Evolutionary conservation across 768 basidiomycete species (phyloP).

Genomic region (Amanita inopinata): DNA sequence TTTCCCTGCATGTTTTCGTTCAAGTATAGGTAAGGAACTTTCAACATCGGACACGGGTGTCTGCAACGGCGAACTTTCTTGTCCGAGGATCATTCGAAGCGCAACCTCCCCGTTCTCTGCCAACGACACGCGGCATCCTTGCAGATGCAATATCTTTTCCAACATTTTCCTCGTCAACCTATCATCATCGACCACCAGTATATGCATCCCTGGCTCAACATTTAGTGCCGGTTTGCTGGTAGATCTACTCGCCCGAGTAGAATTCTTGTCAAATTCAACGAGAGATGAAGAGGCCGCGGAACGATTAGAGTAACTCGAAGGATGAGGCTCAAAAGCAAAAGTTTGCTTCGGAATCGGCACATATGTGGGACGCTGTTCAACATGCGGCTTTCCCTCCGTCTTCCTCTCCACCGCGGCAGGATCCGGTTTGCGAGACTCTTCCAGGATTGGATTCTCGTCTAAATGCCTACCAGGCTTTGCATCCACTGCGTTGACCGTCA

Average conservation of each 20-base stretch:
- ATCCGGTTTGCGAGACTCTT: background rate
- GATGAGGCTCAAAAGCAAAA: slow-evolving; percentile 21
- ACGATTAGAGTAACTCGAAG: slow-evolving; percentile 16
- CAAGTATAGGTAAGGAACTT: slow-evolving; percentile 27
- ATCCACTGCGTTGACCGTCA: too few species aligned
- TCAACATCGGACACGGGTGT: slow-evolving; percentile 29
- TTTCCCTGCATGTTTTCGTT: slow-evolving; percentile 21
- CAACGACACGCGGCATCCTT: slow-evolving; percentile 69
- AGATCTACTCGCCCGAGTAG: slow-evolving; percentile 28
- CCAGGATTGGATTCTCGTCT: too few species aligned
- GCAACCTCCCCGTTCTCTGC: slow-evolving; percentile 82
- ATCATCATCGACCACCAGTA: slow-evolving; percentile 83
- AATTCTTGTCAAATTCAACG: slow-evolving; percentile 28
- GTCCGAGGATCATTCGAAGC: slow-evolving; percentile 58
- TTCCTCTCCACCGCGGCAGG: too few species aligned
- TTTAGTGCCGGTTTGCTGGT: slow-evolving; percentile 25
- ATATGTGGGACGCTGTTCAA: slow-evolving; percentile 24
- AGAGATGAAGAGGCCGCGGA: slow-evolving; percentile 22
- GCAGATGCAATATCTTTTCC: slow-evolving; percentile 65
- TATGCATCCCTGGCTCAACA: slow-evolving; percentile 46
- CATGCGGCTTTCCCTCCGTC: background rate
- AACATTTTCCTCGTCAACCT: slow-evolving; percentile 70
- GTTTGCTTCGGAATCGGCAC: slow-evolving; percentile 24
- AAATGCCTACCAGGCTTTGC: too few species aligned
- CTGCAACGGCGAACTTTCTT: slow-evolving; percentile 13